Base-by-base conservation (phyloP, 2,329 filamentous ascomycete species). In the Raffaelea albimanens region DNA sequence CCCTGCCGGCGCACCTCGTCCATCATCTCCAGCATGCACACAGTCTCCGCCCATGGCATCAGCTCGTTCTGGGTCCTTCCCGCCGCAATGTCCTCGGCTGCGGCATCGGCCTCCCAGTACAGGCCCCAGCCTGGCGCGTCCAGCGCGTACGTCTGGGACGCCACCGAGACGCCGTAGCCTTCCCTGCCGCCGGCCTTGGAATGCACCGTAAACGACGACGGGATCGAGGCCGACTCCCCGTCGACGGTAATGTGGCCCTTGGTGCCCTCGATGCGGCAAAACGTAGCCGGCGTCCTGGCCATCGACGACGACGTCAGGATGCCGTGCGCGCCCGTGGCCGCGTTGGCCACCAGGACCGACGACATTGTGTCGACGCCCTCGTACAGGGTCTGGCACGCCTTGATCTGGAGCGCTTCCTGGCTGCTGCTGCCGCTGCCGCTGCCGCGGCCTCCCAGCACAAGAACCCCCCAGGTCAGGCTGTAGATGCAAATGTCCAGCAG, bases 21-120 rank as follows among this genome's bases (percentile, higher is more conserved):
- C 64, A 75, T 62, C 18, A 73, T 61, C 47, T 66, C 64, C 61
- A 75, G 59, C 0, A 73, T 61, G 0, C 66, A 60, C 11, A 74
- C 47, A 0, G 70, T 73, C 57, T 73, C 70, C 0, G 59, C 55
- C 66, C 66, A 71, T 0, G 70, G 68, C 64, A 74, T 69, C 3
- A 65, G 58, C 1, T 56, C 55, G 45, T 62, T 71, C 52, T 72
- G 58, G 5, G 56, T 58, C 43, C 55, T 62, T 0, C 65, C 65
- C 3, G 62, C 61, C 2, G 60, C 58, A 38, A 72, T 60, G 50
- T 70, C 66, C 5, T 62, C 42, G 0, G 70, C 70, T 5, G 66
- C 65, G 0, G 63, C 62, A 49, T 72, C 69, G 3, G 67, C 68
- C 52, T 75, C 71, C 58, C 58, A 73, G 57, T 61, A 68, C 46